Base-by-base conservation (phyloP, 2,329 filamentous ascomycete species). In the Trichoderma aggressivum region DNA sequence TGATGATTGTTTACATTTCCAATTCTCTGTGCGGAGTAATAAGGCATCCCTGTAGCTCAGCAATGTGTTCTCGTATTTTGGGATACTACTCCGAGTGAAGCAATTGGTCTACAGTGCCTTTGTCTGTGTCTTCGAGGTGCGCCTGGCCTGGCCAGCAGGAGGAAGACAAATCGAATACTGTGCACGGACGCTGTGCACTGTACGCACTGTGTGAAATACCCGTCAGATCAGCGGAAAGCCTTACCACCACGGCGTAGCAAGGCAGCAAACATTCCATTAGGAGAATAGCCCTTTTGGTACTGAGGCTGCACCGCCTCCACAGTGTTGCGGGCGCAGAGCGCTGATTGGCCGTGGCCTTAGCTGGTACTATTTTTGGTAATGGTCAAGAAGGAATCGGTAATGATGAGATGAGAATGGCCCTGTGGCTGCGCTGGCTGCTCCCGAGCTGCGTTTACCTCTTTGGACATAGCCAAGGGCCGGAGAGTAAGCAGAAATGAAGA, bases 271-370 rank as follows among this genome's bases (percentile, higher is more conserved):
- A n/a, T 28, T 36, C 30, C 62, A 24, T 21, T 53, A 24, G 28
- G 43, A 36, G 30, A 55, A 39, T 26, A 56, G 21, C 11, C 32
- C 28, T 34, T 34, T 68, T 59, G 43, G 50, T 32, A 63, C 32
- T 12, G 30, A 56, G 68, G 68, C 60, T 66, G 70, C 70, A 63
- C 70, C 62, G 70, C 70, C 70, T 71, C 70, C 70, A 67, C 63
- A 61, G 56, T 68, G 53, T 8, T 32, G 56, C 28, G 32, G 70
- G 34, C 56, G 56, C 34, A 21, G n/a, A 34, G n/a, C n/a, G n/a
- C n/a, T 61, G 36, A 69, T 69, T 69, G 66, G 66, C 30, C 21
- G 14, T 6, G 1, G 8, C 43, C 28, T 47, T 58, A 47, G 26
- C 39, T 62, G 63, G 30, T 68, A 63, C 70, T 71, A 71, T 71